Base-by-base conservation (phyloP, 768 basidiomycete genomes). In the Lactarius hatsudake region DNA sequence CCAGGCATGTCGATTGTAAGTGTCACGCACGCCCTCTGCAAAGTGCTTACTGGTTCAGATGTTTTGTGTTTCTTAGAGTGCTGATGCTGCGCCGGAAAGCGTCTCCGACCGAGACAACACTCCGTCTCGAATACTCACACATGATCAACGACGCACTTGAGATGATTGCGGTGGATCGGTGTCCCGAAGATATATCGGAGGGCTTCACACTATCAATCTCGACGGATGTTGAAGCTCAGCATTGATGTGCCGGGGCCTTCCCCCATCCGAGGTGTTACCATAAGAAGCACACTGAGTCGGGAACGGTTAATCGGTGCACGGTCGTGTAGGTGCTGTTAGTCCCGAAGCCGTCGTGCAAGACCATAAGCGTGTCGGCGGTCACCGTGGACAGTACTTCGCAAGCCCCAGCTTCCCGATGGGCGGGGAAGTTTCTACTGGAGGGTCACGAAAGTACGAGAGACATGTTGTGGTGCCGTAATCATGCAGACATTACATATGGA, bases 1-100 rank as follows among this genome's bases (percentile, higher is more conserved):
- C 36, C 32, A 70, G 70, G 45, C 62, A 26, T 69, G 68, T 51
- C 62, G 65, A 9, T 32, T 66, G 68, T 71, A 51, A 45, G 68
- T 48, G 23, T 36, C 26, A 28, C 26, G 1, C 2, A 12, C 1
- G 48, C 63, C 51, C 32, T n/a, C 3, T 56, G 28, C 23, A 13
- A 15, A 28, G 20, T 13, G 26, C 26, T 28, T 28, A 28, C 26
- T 28, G 26, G 26, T 28, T 28, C 26, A 28, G 2, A 28, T 28
- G 1, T 28, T 28, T 28, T 28, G 26, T 28, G 26, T 28, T 28
- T 28, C 26, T 28, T 28, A 28, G 26, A 28, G 26, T 28, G 26
- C 26, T 28, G 26, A 28, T 28, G 26, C 26, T 28, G 26, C 26
- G 26, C 26, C 26, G 26, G 26, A 28, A 28, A 28, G 26, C 26